phyloP scores from a whole-genome alignment of 78 protist species.

The Creolimax fragrantissima region DNA sequence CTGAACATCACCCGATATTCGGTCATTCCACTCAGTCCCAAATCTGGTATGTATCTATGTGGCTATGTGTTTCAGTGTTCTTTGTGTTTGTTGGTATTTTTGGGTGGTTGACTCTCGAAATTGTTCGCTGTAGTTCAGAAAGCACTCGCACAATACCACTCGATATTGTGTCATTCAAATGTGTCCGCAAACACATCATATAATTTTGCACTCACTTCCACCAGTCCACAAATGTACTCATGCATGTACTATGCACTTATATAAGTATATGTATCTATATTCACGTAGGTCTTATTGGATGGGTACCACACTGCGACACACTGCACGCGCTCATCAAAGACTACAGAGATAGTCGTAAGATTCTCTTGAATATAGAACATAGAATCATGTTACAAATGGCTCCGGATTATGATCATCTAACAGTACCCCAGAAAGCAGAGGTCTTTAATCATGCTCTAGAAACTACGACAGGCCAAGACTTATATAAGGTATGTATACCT shows the following conservation, averaged over 20 bases:
- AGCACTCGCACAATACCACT: too few relatives aligned
- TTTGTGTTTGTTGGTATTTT: too few relatives aligned
- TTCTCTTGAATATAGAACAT: constrained; percentile 67
- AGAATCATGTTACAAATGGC: constrained; percentile 84
- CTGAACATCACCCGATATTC: constrained; percentile 37
- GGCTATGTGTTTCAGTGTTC: too few relatives aligned
- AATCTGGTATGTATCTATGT: too few relatives aligned
- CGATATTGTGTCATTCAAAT: too few relatives aligned
- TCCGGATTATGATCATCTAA: constrained; percentile 80
- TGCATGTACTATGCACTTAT: too few relatives aligned
- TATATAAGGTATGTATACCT: constrained; percentile 69
- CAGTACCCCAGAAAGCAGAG: constrained; percentile 88
- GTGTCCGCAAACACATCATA: too few relatives aligned
- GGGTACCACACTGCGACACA: constrained; percentile 70
- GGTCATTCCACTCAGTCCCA: constrained; percentile 75
- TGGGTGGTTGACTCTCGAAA: too few relatives aligned
- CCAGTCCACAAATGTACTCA: too few relatives aligned
- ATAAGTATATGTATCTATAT: too few relatives aligned
- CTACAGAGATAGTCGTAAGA: constrained; percentile 51
- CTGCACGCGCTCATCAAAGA: constrained; percentile 50
- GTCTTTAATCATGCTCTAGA: constrained; percentile 83
- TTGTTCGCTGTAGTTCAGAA: too few relatives aligned
- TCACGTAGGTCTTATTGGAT: constrained; percentile 54
- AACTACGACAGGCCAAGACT: constrained; percentile 84
- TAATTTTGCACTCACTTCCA: too few relatives aligned